Base-by-base conservation (phyloP, 495 filamentous ascomycete species). In the Hypoxylon fragiforme region DNA sequence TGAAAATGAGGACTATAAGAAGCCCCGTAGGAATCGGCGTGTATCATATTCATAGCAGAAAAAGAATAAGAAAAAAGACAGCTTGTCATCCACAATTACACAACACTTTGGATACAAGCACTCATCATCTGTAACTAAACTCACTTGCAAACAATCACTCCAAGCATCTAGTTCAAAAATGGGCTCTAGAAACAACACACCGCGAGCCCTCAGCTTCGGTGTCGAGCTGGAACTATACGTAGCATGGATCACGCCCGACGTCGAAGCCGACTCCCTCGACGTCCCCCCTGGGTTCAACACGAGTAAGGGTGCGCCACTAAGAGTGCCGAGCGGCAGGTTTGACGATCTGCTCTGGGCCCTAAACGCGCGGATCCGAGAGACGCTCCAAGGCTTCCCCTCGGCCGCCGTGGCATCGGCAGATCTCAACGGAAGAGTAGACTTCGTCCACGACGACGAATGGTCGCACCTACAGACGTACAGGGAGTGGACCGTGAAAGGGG, bases 221-320 rank as follows among this genome's bases (percentile, higher is more conserved):
- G 44, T 65, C 1, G 63, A 65, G 35, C 9, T 65, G n/a, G 62
- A 65, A 26, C 53, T 62, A 12, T 65, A 30, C 14, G 35, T 54
- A n/a, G 32, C 22, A 3, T 55, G 41, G 16, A 7, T 35, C 35
- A 9, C 11, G 7, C 13, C 3, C 14, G 2, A 37, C 3, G 34
- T 16, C 34, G 9, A 6, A 13, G 34, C 18, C 2, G 4, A 18
- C 3, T 16, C 13, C 13, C 34, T 14, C 3, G 3, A 18, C n/a
- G 13, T 3, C 24, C 9, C 9, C 24, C 24, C 4, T 28, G 4
- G 4, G n/a, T n/a, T n/a, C n/a, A n/a, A n/a, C 9, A 28, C 24
- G 4, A 9, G 24, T 4, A 28, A 4, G 24, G 9, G 24, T 9
- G 24, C 4, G 24, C 24, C 24, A 28, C 24, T 7, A 15, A 36